Evolutionary conservation across 2,329 filamentous ascomycete species (phyloP), one percentile per base, ranked within the genome.

Genomic region (Ophiostoma populinum): DNA sequence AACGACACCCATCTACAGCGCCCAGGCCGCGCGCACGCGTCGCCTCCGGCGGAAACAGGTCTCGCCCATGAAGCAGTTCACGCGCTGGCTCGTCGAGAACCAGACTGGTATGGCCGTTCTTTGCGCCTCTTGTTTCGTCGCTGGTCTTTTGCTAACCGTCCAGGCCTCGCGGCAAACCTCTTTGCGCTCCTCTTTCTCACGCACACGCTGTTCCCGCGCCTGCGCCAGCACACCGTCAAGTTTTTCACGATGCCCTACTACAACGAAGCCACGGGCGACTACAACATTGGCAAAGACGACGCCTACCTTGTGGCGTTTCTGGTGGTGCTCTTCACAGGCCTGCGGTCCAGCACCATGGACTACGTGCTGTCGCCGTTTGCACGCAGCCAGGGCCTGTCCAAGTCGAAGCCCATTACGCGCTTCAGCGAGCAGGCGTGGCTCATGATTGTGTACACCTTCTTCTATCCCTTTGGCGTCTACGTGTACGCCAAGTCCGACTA

Each of bases 351-450:
- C 35, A 63, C 71, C 38, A 92, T 95, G 72, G 86, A 94, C 52
- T 90, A 92, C 58, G 49, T 92, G 10, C 65, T 95, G 34, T 72
- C 73, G 15, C 90, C 87, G 6, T 57, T 92, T 37, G 86, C 80
- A 28, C 74, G 70, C 43, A 59, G 63, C 32, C 66, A 69, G 43
- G 87, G 87, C 24, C 70, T 94, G 47, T 66, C 67, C 46, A 80
- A 77, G 50, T 65, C 63, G 51, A 94, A 93, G 59, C 72, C 74
- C 31, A 61, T 78, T 40, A 71, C 81, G 32, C 71, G 90, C 39
- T 92, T 95, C 57, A 83, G 83, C 42, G 90, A 98, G 59, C 90
- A 98, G 59, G 82, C 77, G 31, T 95, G 87, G 82, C 64, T 93
- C 51, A 59, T 92, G 38, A 55, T 90, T 29, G 95, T 94, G 59